Evolutionary conservation across 208 protist species (phyloP), one percentile per base, ranked within the genome.

Genomic region (Acanthamoeba sp.): DNA sequence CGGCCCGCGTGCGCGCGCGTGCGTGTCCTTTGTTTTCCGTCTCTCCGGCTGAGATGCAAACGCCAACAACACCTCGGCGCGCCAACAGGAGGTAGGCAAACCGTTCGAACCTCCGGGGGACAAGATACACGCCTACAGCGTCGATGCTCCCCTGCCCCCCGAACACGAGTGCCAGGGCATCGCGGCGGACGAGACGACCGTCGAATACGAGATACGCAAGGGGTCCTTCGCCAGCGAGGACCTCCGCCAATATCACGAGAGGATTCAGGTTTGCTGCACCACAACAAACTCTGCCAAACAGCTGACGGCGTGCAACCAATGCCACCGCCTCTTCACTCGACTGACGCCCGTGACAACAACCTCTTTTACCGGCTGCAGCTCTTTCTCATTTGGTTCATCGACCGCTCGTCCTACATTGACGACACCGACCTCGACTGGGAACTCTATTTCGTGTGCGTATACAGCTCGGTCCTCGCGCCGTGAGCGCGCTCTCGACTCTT

Each of bases 371-470:
- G 38, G 1, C 0, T 38, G 1, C 27, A 80, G 69, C 32, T 45
- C 9, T 88, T 88, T 22, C 9, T 88, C 9, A 29, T 88, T 57
- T 88, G 80, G 80, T 88, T 59, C n/a, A 88, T 88, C 57, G 80
- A 88, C 29, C 36, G 80, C 14, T 88, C 80, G 0, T 45, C 32
- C 36, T 88, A 62, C 80, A 45, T 88, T 22, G 80, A 88, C 36
- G 80, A 88, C 3, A 40, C 27, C 10, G 80, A 88, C 50, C 29
- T 88, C 14, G 80, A 88, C 24, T 88, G 80, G 80, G 80, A 88
- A 29, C 36, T 88, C 45, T 88, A 88, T 4, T 88, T 88, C 80
- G 57, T 88, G 80, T 88, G 22, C 80, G n/a, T 88, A 29, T 57
- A 2, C 12, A 16, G n/a, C 50, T 57, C 3, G 9, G 9, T 20